phyloP scores from a whole-genome alignment of 2,329 filamentous ascomycete species.

The Penicillium sp. region DNA sequence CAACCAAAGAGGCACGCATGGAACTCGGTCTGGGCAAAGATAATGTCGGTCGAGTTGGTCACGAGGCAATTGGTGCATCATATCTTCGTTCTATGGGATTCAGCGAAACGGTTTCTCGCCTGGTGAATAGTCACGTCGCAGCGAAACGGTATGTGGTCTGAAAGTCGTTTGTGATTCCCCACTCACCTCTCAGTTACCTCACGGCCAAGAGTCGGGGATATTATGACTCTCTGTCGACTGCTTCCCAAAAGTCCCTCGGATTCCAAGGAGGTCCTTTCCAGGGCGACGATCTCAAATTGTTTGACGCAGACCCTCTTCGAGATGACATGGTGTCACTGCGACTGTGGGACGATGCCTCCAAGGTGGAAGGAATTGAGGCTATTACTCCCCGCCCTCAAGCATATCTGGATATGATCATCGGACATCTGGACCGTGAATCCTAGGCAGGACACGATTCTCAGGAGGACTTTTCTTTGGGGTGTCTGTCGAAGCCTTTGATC shows the following conservation, averaged over 20 bases:
- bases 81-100: constrained; percentile 40
- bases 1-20: constrained; percentile 31
- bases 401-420: constrained; percentile 30
- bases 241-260: constrained; percentile 40
- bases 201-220: constrained; percentile 37
- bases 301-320: constrained; percentile 34
- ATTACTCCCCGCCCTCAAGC: constrained; percentile 28
- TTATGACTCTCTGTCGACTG: constrained; percentile 37
- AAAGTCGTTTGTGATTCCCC: background rate
- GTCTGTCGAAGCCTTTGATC: no score
- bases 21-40: constrained; percentile 26
- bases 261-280: constrained; percentile 43
- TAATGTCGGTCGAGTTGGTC: constrained; percentile 41
- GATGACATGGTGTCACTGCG: constrained; percentile 40
- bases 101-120: constrained; percentile 36
- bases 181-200: constrained; percentile 31
- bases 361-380: constrained; percentile 30
- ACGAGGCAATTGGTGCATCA: constrained; percentile 41
- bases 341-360: constrained; percentile 43
- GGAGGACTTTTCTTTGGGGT: background rate
- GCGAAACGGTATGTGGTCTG: constrained; percentile 33
- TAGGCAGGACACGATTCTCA: background rate
- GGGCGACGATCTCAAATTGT: constrained; percentile 30
- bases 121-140: constrained; percentile 44
- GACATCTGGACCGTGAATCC: constrained; percentile 21